Percentiles rank a stretch among this genome's conserved stretches.
Conservation (phyloP, 1,284 basidiomycete genomes). For the Violaceomyces palustris region DNA sequence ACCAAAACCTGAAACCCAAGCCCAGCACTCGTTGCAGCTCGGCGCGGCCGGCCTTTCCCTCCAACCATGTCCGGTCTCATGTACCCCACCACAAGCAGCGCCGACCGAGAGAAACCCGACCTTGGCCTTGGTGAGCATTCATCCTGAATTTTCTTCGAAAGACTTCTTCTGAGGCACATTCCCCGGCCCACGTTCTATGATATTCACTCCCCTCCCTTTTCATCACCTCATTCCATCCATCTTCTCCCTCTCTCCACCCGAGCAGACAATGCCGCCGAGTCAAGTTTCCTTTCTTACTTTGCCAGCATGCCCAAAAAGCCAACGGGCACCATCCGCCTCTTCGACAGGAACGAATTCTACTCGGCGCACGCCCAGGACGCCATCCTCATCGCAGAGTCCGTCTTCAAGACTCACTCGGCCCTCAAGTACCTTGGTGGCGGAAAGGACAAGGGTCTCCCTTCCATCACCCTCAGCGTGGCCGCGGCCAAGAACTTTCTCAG, state of each 20-base stretch:
- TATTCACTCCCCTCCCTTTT: too few relatives aligned
- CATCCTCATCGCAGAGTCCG: constrained; percentile 73
- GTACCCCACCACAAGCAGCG: constrained; percentile 24
- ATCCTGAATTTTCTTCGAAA: too few relatives aligned
- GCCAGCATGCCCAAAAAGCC: constrained; percentile 18
- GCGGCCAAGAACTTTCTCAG: constrained; percentile 82
- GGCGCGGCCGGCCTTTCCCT: too few relatives aligned
- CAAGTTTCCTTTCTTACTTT: constrained; percentile 41
- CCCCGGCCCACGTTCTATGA: too few relatives aligned
- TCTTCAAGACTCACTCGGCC: constrained; percentile 56
- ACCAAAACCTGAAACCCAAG: too few relatives aligned
- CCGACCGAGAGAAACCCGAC: constrained; percentile 35
- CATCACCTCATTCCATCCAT: neutral
- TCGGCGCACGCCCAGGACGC: constrained; percentile 85
- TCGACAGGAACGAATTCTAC: constrained; percentile 68
- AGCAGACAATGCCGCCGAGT: constrained; percentile 40
- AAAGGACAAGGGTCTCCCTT: constrained; percentile 38
- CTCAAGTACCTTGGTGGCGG: constrained; percentile 45
- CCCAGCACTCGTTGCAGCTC: too few relatives aligned
- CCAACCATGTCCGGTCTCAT: constrained; percentile 47
- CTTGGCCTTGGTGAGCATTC: constrained; percentile 22
- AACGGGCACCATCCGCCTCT: constrained; percentile 46
- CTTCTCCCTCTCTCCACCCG: neutral
- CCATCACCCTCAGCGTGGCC: constrained; percentile 70
- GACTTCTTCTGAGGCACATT: too few relatives aligned